Evolutionary conservation across 2,329 filamentous ascomycete genomes (phyloP), one percentile per base, ranked within the genome.

Genomic region (Fusarium tricinctum): DNA sequence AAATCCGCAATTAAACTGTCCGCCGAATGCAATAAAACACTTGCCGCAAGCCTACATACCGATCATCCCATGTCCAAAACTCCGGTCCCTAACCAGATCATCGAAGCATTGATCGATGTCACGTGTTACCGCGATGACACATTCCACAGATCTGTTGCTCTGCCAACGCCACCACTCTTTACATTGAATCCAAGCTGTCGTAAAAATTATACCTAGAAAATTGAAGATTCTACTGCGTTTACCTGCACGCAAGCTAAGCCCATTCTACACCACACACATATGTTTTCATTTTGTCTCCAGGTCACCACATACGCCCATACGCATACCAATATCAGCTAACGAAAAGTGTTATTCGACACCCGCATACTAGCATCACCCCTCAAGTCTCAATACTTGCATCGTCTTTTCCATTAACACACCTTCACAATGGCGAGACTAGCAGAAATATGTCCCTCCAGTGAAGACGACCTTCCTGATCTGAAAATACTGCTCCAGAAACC

Each of bases 381-480:
- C 20, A 62, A 23, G 15, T 32, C 30, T 45, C 20, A 58, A 23
- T 13, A 35, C 42, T n/a, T 30, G 33, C 47, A 44, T 46, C 42
- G 20, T 28, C 19, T 28, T 20, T n/a, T 28, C n/a, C n/a, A 19
- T 23, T 52, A n/a, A 23, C 38, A 39, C 51, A 43, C 14, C 8
- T 35, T n/a, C 35, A 58, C 26, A 22, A 78, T 78, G 77, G 70
- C 75, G 50, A 73, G 73, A 23, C 66, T 77, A 13, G 69, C 71
- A 30, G 73, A 78, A 8, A 73, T 68, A 46, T 74, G 58, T 48
- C 67, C 71, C 43, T 77, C 78, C 19, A 78, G 77, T 52, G 80
- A 82, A 20, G 81, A 84, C 42, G 82, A 83, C 33, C 78, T 83
- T 26, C 81, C 82, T 3, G 79, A 81, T 33, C 58, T 82, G 23